Percentiles rank a stretch among this genome's conserved stretches.
Evolutionary conservation across 805 yeast species (phyloP).

Genomic region (Torulaspora franciscae): DNA sequence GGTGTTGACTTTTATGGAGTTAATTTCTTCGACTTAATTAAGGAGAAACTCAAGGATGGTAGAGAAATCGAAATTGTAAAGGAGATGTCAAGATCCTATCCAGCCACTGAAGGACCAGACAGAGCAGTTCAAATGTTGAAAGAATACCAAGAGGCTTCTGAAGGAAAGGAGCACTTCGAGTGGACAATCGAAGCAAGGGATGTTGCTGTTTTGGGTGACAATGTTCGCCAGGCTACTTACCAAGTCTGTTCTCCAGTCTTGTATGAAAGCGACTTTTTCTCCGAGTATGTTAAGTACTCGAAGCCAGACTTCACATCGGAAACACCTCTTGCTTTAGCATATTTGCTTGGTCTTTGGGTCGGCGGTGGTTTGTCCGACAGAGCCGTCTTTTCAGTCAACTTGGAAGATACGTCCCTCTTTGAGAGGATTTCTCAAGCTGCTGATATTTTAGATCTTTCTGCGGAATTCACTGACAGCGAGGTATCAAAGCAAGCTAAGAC

Average conservation of each 20-base stretch:
- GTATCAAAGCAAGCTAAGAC: conserved; percentile 2
- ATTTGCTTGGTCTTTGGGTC: conserved; percentile 40
- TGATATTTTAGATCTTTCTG: background rate
- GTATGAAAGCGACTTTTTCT: conserved; percentile 3
- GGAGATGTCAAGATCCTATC: conserved; percentile 4
- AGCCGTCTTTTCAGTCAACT: conserved; percentile 24
- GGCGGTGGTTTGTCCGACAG: conserved; percentile 27
- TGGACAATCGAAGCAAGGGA: conserved; percentile 43
- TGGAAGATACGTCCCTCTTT: conserved; percentile 20
- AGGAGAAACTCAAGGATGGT: conserved; percentile 5
- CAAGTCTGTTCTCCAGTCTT: conserved; percentile 37
- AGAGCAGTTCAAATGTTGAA: conserved; percentile 21
- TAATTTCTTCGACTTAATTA: conserved; percentile 2
- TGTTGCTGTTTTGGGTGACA: conserved; percentile 22
- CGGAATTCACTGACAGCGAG: background rate
- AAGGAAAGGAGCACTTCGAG: conserved; percentile 29
- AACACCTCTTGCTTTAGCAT: conserved; percentile 29
- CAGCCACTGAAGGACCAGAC: conserved; percentile 8
- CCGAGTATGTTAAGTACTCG: conserved; percentile 2
- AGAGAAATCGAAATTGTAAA: conserved; percentile 9
- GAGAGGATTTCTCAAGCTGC: conserved; percentile 20
- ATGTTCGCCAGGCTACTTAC: conserved; percentile 32
- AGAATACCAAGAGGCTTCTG: conserved; percentile 22
- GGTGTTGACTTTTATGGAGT: conserved; percentile 12
- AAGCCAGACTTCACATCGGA: background rate